phyloP scores from a whole-genome alignment of 345 rosid genomes.

The Syzygium grande region DNA sequence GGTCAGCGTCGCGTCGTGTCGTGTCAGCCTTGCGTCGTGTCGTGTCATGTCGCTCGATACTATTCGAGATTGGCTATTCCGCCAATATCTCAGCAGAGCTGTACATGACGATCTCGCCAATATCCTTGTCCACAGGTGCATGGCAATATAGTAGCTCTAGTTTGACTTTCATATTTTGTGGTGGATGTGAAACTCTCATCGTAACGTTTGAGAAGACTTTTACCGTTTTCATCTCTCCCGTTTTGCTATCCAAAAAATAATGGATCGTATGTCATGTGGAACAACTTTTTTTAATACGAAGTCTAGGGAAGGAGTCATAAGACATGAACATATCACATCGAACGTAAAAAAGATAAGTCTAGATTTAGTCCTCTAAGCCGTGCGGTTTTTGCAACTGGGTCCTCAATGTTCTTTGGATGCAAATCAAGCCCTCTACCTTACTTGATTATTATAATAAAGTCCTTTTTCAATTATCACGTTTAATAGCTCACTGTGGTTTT shows the following conservation, averaged over 20 bases:
- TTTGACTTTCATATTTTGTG: neutral
- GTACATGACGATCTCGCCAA: neutral
- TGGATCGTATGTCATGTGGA: neutral
- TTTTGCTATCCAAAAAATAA: neutral
- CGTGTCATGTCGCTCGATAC: neutral
- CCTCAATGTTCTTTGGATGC: neutral
- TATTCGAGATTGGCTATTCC: neutral
- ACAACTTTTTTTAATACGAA: neutral
- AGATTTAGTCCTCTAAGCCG: neutral
- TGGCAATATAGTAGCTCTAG: rapidly evolving
- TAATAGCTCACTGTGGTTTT: neutral
- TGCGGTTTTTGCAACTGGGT: neutral
- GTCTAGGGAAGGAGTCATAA: neutral
- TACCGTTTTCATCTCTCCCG: neutral
- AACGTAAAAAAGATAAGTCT: too few species aligned
- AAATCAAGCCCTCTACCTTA: neutral
- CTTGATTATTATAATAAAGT: neutral
- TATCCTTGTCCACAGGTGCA: neutral
- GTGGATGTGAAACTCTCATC: rapidly evolving
- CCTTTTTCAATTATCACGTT: neutral
- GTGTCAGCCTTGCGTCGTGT: too few species aligned
- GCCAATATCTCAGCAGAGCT: neutral
- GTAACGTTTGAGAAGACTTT: neutral
- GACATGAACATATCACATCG: neutral
- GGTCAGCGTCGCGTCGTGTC: neutral